Base-by-base conservation (phyloP, 2,329 filamentous ascomycete species). In the Sarocladium brachiariae region DNA sequence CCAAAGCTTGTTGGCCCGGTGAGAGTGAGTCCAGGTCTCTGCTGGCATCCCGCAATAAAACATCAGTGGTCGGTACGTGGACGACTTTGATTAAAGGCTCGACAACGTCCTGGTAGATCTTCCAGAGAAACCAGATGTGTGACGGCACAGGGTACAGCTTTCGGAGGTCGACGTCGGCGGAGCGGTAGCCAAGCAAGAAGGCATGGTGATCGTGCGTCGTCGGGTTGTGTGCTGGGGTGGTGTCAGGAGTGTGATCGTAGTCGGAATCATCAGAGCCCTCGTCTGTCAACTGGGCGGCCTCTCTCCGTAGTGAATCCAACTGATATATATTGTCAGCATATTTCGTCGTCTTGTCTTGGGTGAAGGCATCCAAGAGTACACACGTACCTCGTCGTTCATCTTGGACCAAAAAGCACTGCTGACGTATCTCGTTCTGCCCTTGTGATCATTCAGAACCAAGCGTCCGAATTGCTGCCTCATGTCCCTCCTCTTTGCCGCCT, bases 321-420 rank as follows among this genome's bases (percentile, higher is more conserved):
- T 70, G n/a, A 51, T 34, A 10, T 6, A 30, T n/a, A n/a, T n/a
- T n/a, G n/a, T n/a, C n/a, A n/a, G n/a, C n/a, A n/a, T n/a, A n/a
- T n/a, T n/a, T n/a, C n/a, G n/a, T n/a, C n/a, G n/a, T n/a, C n/a
- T n/a, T n/a, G n/a, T n/a, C n/a, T n/a, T n/a, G n/a, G n/a, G n/a
- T n/a, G n/a, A n/a, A n/a, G n/a, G n/a, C n/a, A n/a, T n/a, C n/a
- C n/a, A n/a, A n/a, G n/a, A 2, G 5, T 9, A 2, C 14, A 25
- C 48, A 49, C 69, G 50, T 65, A 84, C 83, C 74, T 90, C 86
- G 50, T 89, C 86, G 53, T 83, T 87, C 49, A 91, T 73, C 54
- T 80, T 87, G 18, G 84, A 80, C 85, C 85, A 89, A 59, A 90
- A 88, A 6, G 80, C 84, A 63, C 81, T 87, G 68, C 84, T 88